Percentiles rank a stretch among this genome's conserved stretches.
Conservation (phyloP, 2,329 filamentous ascomycete genomes). For the Paecilomyces fulvus region DNA sequence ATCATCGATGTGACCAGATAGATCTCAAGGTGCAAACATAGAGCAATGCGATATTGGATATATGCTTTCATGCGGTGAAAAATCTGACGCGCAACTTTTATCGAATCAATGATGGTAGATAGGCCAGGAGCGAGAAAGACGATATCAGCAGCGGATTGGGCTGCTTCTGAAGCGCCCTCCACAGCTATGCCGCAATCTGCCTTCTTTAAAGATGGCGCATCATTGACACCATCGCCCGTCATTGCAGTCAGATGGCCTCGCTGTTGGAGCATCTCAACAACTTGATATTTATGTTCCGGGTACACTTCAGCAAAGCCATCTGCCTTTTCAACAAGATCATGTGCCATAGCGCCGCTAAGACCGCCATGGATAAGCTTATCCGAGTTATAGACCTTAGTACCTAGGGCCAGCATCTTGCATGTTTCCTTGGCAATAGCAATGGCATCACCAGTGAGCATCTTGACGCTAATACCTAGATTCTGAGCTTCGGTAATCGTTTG, state of each 20-base stretch:
- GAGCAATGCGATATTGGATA: slow-evolving; percentile 68
- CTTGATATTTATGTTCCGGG: slow-evolving; percentile 68
- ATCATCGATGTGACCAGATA: slow-evolving; percentile 72
- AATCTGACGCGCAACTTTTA: slow-evolving; percentile 66
- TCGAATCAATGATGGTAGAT: slow-evolving; percentile 62
- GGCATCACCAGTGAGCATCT: slow-evolving; percentile 75
- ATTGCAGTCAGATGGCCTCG: slow-evolving; percentile 64
- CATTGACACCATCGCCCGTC: slow-evolving; percentile 69
- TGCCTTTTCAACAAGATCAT: slow-evolving; percentile 66
- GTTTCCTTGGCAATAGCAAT: slow-evolving; percentile 75
- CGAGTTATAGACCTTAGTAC: slow-evolving; percentile 74
- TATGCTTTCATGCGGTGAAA: slow-evolving; percentile 74
- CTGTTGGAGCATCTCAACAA: slow-evolving; percentile 67
- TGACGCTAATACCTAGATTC: slow-evolving; percentile 66
- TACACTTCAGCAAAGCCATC: slow-evolving; percentile 68
- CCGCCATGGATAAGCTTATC: slow-evolving; percentile 69
- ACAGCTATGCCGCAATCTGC: slow-evolving; percentile 67
- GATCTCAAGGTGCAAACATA: slow-evolving; percentile 66
- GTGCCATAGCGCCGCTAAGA: slow-evolving; percentile 62
- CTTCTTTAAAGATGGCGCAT: slow-evolving; percentile 65
- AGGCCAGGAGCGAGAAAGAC: slow-evolving; percentile 66
- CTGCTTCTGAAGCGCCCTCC: slow-evolving; percentile 63
- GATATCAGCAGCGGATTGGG: slow-evolving; percentile 64
- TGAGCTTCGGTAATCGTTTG: slow-evolving; percentile 70
- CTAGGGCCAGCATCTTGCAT: slow-evolving; percentile 70